These are phyloP conservation scores for Beauveria sp. DNA, from an alignment of 2,329 filamentous ascomycete genomes.

Conservation along the genomic window DNA sequence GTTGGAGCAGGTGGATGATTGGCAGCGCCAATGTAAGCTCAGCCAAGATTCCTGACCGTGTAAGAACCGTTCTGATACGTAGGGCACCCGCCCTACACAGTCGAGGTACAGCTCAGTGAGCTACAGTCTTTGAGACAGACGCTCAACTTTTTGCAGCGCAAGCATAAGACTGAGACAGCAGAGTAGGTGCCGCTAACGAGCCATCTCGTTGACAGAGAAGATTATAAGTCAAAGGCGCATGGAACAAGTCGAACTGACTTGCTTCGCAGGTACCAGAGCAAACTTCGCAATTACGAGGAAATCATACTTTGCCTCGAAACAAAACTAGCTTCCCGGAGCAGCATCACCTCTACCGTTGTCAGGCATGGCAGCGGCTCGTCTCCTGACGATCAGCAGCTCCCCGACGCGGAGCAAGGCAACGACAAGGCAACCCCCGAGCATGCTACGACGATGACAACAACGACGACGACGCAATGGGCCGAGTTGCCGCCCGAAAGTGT, in stretches of 20 bases:
- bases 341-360: slow-evolving; percentile 23
- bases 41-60: slow-evolving; percentile 62
- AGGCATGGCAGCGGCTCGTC: neutral
- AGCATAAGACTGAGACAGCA: slow-evolving; percentile 77
- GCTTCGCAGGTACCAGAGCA: neutral
- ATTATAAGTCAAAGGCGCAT: no score
- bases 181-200: slow-evolving; percentile 50
- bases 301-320: neutral
- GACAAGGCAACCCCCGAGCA: neutral
- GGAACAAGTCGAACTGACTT: neutral
- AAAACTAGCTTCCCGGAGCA: neutral
- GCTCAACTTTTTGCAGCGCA: slow-evolving; percentile 85
- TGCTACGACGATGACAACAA: no score
- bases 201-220: no score
- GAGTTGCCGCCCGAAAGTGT: slow-evolving; percentile 87
- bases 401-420: neutral
- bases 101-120: slow-evolving; percentile 72
- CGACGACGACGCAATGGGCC: slow-evolving; percentile 27
- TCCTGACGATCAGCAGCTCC: neutral
- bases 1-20: neutral
- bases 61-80: slow-evolving; percentile 66
- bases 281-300: neutral
- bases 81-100: slow-evolving; percentile 47
- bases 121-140: slow-evolving; percentile 91
- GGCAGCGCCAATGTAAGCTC: neutral